These are phyloP conservation scores for Sarocladium oryzae DNA, from an alignment of 2,329 filamentous ascomycete genomes.

Conservation along the genomic window DNA sequence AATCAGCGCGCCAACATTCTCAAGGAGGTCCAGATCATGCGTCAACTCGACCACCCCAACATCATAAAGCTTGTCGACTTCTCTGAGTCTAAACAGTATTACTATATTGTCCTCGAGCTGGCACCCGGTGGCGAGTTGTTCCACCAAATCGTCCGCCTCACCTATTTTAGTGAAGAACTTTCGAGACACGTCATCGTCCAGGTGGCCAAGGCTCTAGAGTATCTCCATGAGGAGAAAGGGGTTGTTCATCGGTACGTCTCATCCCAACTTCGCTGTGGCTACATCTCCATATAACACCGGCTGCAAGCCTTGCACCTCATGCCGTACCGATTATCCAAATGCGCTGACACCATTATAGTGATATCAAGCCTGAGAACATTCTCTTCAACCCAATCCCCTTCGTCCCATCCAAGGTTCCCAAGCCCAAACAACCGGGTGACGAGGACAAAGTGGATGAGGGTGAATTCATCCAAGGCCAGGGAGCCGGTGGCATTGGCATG, in stretches of 20 bases:
- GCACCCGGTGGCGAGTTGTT: constrained; percentile 95
- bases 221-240: constrained; percentile 88
- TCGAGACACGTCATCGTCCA: constrained; percentile 92
- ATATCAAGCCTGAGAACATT: constrained; percentile 98
- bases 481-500: constrained; percentile 81
- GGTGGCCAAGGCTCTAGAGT: constrained; percentile 89
- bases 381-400: constrained; percentile 84
- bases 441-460: constrained; percentile 97
- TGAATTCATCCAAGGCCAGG: constrained; percentile 76
- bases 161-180: constrained; percentile 95
- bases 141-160: constrained; percentile 95
- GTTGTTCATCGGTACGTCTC: constrained; percentile 85
- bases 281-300: too few relatives aligned
- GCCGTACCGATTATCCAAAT: not conserved
- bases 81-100: constrained; percentile 88
- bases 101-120: constrained; percentile 94
- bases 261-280: too few relatives aligned
- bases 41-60: constrained; percentile 90
- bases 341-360: constrained; percentile 44
- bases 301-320: too few relatives aligned
- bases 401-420: constrained; percentile 71
- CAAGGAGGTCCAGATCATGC: constrained; percentile 99
- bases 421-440: constrained; percentile 77
- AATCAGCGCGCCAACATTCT: constrained; percentile 90
- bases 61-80: constrained; percentile 93